Base-by-base conservation (phyloP, 2,329 filamentous ascomycete species). In the Alternaria ventricosa region DNA sequence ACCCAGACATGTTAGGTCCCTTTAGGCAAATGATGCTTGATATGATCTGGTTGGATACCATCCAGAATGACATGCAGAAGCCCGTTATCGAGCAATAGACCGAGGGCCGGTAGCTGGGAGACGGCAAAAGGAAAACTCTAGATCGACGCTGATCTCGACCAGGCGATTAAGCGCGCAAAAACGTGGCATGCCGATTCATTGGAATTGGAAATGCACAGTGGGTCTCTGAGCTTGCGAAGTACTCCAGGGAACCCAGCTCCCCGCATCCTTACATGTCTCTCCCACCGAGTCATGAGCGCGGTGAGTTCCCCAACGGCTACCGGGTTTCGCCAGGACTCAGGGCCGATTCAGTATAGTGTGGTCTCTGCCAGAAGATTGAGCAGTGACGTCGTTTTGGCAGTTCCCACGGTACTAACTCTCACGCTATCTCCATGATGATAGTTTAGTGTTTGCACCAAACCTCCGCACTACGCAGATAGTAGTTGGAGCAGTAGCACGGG, bases 111-210 rank as follows among this genome's bases (percentile, higher is more conserved):
- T 53, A 53, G 20, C 28, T 36, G 28, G 28, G 28, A 23, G 20
- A n/a, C 20, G 49, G 49, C 49, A 53, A 41, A 53, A 53, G 20
- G 6, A 18, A 53, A 41, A 25, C 20, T 25, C 49, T n/a, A 41
- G 49, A 53, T 53, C 28, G 30, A 53, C 49, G 30, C 49, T 22
- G 13, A 53, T 53, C 49, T 53, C 49, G 22, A 25, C 20, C 49
- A 53, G 49, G 36, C 49, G 49, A 53, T 23, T 53, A 53, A 53
- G 49, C 49, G 49, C 49, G 49, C 49, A 53, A 33, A 53, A 53
- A 53, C 49, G 49, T 53, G 49, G 49, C 49, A 41, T 53, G 49
- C 49, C 49, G 49, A 28, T 36, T 41, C 30, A 53, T 53, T 53
- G 49, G 49, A 36, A 53, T 53, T 41, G 49, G 49, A 36, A 53